Evolutionary conservation across 2,329 filamentous ascomycete genomes (phyloP), one percentile per base, ranked within the genome.

Genomic region (Pseudocercospora macadamiae): DNA sequence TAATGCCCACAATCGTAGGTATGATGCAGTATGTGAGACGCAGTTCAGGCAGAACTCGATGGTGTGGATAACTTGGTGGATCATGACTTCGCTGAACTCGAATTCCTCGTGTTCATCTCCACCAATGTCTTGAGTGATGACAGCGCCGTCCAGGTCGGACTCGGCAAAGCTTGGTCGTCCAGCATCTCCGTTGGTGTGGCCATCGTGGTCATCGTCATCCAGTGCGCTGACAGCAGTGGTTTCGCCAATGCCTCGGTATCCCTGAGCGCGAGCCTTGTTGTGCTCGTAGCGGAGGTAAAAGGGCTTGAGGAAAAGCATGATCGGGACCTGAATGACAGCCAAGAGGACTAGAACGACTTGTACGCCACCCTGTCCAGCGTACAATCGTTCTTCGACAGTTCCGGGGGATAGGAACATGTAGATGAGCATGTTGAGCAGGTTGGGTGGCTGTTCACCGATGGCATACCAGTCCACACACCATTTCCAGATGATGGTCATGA

Each of bases 1-100:
- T 68, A 99, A 78, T 28, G 95, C 95, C 95, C 95, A 99, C 44
- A 99, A 89, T 82, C 95, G 95, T 48, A 99, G 89, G 78, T 99
- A 99, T 1, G 95, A 99, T 3, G 95, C 95, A 3, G 96, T 99
- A 79, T 99, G 95, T 26, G 95, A 99, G 64, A 99, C 93, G 76
- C 93, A 97, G 82, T 99, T 99, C 69, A 99, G 84, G 74, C 95
- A 99, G 81, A 99, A 99, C 83, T 99, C 91, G 71, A 97, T 97
- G 16, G 93, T 97, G 80, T 97, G 96, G 72, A 99, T 99, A 74
- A 97, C 86, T 76, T 99, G 95, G 78, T 99, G 95, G 72, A 99
- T 99, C 92, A 99, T 97, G 64, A 92, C 85, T 75, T 99, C 95
- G 60, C 89, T 86, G 74, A 99, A 99, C 69, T 99, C 95, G 74